Evolutionary conservation across 108 stramenopile species (phyloP), one percentile per base, ranked within the genome.

Genomic region (Nannochloropsis oceanica): DNA sequence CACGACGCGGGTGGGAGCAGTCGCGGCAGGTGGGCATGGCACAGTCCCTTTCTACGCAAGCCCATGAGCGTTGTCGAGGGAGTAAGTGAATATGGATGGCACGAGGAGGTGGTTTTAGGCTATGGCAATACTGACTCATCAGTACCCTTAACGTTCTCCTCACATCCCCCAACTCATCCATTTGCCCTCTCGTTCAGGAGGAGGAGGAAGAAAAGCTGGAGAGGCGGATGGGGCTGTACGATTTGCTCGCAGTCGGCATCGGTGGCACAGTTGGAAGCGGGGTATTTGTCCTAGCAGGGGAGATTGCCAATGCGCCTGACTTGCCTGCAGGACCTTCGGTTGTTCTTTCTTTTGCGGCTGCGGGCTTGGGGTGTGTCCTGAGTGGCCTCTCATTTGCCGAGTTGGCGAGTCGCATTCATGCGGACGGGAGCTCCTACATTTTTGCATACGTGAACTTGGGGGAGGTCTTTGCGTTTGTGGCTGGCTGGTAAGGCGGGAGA

Each of bases 341-440:
- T 1, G 91, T 86, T 81, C 24, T 95, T 0, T 92, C 91, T 14
- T 97, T 93, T 89, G 73, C 93, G 0, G 87, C 94, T 12, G 86
- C 94, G 43, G 96, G 96, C 11, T 13, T 92, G 13, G 93, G 92
- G 8, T 95, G 95, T 26, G 80, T 91, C 11, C 89, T 93, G 26
- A 91, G 88, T 83, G 96, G 94, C 18, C 83, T 92, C 20, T 94
- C 93, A 27, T 97, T 93, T 86, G 96, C 96, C n/a, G 96, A 97
- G 89, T 84, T 95, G 73, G 87, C 93, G 20, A 91, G 93, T 24
- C 84, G 93, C 42, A 87, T 97, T 13, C 94, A 94, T 12, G 88
- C 88, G 26, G 92, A 93, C n/a, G 95, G 95, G 13, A 91, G 91
- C 26, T 94, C 93, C 0, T 96, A 97, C 87, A 92, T 92, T n/a